Conservation (phyloP, 2,329 filamentous ascomycete genomes). For the Aspergillus fumigatiaffinis region DNA sequence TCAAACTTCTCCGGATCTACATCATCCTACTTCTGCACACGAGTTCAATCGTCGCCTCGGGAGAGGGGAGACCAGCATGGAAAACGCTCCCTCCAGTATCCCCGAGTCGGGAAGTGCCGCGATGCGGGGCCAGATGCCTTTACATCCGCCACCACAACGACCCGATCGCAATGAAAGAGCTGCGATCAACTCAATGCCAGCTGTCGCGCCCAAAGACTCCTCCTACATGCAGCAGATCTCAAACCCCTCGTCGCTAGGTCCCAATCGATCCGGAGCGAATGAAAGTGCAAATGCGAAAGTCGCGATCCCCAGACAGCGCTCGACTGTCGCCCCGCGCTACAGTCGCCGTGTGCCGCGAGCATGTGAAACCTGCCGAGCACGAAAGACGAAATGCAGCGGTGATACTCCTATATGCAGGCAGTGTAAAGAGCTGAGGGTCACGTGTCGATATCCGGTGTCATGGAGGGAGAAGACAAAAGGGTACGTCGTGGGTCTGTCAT, state of each 20-base stretch:
- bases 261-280: constrained; percentile 10
- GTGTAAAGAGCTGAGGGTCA: constrained; percentile 35
- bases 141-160: constrained; percentile 1
- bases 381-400: constrained; percentile 45
- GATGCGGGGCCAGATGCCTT: constrained; percentile 6
- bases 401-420: constrained; percentile 39
- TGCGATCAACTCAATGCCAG: neutral
- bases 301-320: constrained; percentile 28
- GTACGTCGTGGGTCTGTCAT: constrained; percentile 18
- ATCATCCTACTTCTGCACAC: neutral
- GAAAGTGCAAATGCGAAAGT: constrained; percentile 23
- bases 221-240: neutral
- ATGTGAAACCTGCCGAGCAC: constrained; percentile 40
- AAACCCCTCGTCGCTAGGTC: neutral
- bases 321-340: constrained; percentile 12
- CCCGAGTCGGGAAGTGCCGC: constrained; percentile 6
- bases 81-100: constrained; percentile 12
- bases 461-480: constrained; percentile 37
- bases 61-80: neutral
- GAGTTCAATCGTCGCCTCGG: neutral
- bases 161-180: neutral
- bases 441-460: constrained; percentile 38
- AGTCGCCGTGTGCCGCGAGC: constrained; percentile 33
- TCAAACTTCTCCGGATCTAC: neutral
- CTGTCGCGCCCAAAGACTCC: neutral